Evolutionary conservation across 306 rosid species (phyloP).

Genomic region (Mucuna pruriens): DNA sequence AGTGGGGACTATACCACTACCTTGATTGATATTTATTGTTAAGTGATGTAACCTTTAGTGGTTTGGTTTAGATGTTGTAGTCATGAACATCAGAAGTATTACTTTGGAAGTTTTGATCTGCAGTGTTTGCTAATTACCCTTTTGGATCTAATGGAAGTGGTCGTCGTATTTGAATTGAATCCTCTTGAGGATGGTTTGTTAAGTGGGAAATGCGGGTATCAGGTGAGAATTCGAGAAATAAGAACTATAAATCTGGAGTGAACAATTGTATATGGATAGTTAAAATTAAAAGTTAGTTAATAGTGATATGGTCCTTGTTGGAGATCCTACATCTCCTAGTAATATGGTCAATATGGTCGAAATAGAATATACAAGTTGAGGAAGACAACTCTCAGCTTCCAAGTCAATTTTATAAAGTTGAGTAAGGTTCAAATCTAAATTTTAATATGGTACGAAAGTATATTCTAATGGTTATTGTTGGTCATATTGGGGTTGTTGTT

Average conservation of each 20-base stretch:
- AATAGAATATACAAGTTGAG: too few relatives aligned
- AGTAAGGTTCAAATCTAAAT: too few relatives aligned
- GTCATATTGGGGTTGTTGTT: too few relatives aligned
- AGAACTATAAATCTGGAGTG: neutral
- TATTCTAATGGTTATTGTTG: too few relatives aligned
- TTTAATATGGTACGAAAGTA: too few relatives aligned
- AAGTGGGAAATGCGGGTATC: constrained; percentile 15
- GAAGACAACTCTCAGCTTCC: too few relatives aligned
- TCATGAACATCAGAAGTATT: neutral
- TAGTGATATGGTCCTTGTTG: neutral
- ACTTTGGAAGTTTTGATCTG: constrained; percentile 10
- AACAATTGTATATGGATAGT: neutral
- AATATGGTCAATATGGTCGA: too few relatives aligned
- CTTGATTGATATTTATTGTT: constrained; percentile 1
- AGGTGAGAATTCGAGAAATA: too few relatives aligned
- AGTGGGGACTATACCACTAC: neutral
- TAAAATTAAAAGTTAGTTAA: neutral
- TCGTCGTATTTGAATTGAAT: constrained; percentile 3
- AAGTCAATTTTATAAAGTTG: too few relatives aligned
- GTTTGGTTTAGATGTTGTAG: constrained; percentile 11
- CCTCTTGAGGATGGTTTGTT: neutral
- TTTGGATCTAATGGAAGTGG: constrained; percentile 21
- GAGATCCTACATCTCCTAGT: too few relatives aligned
- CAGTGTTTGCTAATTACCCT: neutral
- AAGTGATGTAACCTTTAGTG: neutral